Evolutionary conservation across 2,329 filamentous ascomycete genomes (phyloP).

Genomic region (Trichoderma arundinaceum): DNA sequence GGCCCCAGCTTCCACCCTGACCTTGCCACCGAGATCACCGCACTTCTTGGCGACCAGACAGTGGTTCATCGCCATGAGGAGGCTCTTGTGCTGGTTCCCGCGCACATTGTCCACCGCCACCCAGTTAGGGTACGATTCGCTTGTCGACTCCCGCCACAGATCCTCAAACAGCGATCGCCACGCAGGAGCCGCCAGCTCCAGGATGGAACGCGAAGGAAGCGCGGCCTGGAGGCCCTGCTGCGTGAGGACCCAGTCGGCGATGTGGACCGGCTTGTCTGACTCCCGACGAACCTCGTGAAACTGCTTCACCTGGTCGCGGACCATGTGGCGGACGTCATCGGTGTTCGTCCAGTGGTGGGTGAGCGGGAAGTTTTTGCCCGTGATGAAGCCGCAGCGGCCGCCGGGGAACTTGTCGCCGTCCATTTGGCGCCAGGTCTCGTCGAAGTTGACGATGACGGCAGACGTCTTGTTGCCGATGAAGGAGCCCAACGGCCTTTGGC

Average conservation of each 20-base stretch:
- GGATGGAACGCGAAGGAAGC: constrained; percentile 25
- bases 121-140: constrained; percentile 43
- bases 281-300: constrained; percentile 32
- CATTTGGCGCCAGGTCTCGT: constrained; percentile 35
- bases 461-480: constrained; percentile 39
- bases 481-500: constrained; percentile 36
- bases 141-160: constrained; percentile 38
- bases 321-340: constrained; percentile 29
- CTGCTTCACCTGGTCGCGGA: constrained; percentile 35
- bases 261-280: constrained; percentile 35
- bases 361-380: constrained; percentile 38
- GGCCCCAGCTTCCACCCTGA: constrained; percentile 7
- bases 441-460: constrained; percentile 41
- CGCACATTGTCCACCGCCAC: constrained; percentile 41
- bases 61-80: constrained; percentile 41
- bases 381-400: constrained; percentile 40
- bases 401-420: constrained; percentile 37
- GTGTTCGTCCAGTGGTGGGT: constrained; percentile 38
- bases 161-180: constrained; percentile 37
- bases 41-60: constrained; percentile 41
- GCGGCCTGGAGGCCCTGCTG: constrained; percentile 30
- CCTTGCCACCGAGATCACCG: constrained; percentile 36
- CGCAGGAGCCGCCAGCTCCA: constrained; percentile 30
- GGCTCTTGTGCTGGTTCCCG: constrained; percentile 36
- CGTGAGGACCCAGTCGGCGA: constrained; percentile 40